A percentile compares a stretch with the other conserved stretches of the same genome.
Conservation (phyloP, 2,329 filamentous ascomycete species). For the Rutstroemia sp. region DNA sequence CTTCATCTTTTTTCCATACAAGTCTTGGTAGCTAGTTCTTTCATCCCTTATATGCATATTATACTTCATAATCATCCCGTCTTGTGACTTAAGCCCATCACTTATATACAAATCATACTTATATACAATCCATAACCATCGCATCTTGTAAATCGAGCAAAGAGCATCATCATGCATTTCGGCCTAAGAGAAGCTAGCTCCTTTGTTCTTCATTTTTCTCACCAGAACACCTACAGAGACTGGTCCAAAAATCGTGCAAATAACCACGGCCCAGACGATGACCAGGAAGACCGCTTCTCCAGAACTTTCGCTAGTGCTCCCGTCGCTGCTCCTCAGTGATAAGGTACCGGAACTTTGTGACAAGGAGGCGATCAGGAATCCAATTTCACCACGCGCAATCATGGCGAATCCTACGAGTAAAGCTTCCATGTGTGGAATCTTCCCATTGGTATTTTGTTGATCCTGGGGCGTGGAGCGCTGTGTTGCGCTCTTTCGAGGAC, state of each 20-base stretch:
- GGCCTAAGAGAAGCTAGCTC: background rate
- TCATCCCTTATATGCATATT: too few species aligned
- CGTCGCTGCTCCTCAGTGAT: conserved; percentile 3
- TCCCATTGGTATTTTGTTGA: conserved; percentile 2
- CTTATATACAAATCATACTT: too few species aligned
- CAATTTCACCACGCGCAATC: conserved; percentile 73
- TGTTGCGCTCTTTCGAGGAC: background rate
- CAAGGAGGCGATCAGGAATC: conserved; percentile 65
- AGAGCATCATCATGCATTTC: too few species aligned
- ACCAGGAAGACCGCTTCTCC: conserved; percentile 40
- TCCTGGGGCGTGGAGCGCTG: background rate
- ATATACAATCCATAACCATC: too few species aligned
- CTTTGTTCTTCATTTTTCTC: conserved; percentile 5
- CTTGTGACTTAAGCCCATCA: too few species aligned
- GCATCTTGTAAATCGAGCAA: too few species aligned
- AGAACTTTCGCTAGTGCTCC: background rate
- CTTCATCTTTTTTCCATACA: too few species aligned
- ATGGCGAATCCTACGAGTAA: conserved; percentile 42
- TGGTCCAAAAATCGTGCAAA: conserved; percentile 48
- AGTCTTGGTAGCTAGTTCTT: too few species aligned
- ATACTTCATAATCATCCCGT: too few species aligned
- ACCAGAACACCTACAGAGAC: conserved; percentile 42
- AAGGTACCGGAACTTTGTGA: conserved; percentile 44
- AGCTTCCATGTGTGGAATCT: conserved; percentile 14
- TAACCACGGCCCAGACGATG: conserved; percentile 47